Base-by-base conservation (phyloP, 2,329 filamentous ascomycete genomes). In the Didymella sp. region DNA sequence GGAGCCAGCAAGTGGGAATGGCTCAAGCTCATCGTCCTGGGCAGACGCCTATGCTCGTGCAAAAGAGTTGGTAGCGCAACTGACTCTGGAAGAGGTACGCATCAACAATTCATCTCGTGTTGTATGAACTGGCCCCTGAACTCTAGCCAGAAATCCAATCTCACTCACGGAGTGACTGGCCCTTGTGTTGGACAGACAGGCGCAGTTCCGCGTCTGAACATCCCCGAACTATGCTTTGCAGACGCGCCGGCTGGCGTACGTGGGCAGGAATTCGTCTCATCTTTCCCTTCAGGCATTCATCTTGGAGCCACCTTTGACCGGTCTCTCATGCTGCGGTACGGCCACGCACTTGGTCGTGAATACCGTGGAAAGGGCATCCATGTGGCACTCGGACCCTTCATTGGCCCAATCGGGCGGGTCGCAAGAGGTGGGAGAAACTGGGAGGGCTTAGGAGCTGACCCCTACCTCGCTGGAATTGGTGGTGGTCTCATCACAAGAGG, bases 371-470 rank as follows among this genome's bases (percentile, higher is more conserved):
- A 92, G 68, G 89, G 89, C 1, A 83, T 87, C 35, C 86, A 92
- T 68, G 81, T 91, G 51, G 86, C 85, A 62, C 80, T 93, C 6
- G 89, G 89, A 0, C 89, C 89, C 0, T 81, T 84, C 0, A 86
- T 90, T 25, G 89, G 89, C 0, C 85, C 90, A 0, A 71, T 92
- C 1, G 89, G 89, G 2, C 83, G 88, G 7, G 88, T 91, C 67
- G 88, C 88, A 1, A 81, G 86, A 47, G 89, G 87, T 8, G 89
- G 89, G 13, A 82, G 89, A 17, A 89, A 85, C 63, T 92, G 89
- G 89, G 89, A 92, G 71, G 85, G 87, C 0, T 89, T 92, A 62
- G 88, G 89, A 2, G 76, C 64, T 1, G 89, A 92, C 68, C 89
- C 89, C 0, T 84, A 84, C 4, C 81, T 92, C 27, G 82, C 84